These are phyloP conservation scores for Botryotinia convoluta DNA, from an alignment of 2,329 filamentous ascomycete genomes.

Conservation along the genomic window DNA sequence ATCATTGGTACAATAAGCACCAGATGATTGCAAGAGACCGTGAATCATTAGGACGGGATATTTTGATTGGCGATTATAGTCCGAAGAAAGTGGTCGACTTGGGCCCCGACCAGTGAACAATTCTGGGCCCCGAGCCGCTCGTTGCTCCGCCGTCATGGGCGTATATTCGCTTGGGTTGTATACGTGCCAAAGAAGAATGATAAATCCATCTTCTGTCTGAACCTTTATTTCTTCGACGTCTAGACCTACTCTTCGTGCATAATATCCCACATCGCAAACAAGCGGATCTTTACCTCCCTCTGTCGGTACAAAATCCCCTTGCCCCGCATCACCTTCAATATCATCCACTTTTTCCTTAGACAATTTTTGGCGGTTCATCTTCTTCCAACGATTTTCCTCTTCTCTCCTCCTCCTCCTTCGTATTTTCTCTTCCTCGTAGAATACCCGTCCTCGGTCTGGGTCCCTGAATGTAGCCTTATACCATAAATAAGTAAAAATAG, in stretches of 20 bases:
- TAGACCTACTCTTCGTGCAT: slow-evolving; percentile 81
- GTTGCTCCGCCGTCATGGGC: slow-evolving; percentile 48
- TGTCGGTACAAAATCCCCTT: slow-evolving; percentile 58
- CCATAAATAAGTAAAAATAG: slow-evolving; percentile 48
- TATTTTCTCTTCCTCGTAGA: slow-evolving; percentile 68
- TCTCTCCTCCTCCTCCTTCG: slow-evolving; percentile 56
- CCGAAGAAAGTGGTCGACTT: slow-evolving; percentile 39
- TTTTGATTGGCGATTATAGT: slow-evolving; percentile 43
- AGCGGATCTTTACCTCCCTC: slow-evolving; percentile 80
- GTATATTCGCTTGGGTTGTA: slow-evolving; percentile 77
- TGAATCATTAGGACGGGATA: slow-evolving; percentile 88
- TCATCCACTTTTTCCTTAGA: slow-evolving; percentile 37
- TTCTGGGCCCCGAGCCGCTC: slow-evolving; percentile 56
- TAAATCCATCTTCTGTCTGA: slow-evolving; percentile 90
- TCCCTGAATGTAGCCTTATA: slow-evolving; percentile 57
- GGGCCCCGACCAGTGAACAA: slow-evolving; percentile 53
- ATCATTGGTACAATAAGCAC: slow-evolving; percentile 87
- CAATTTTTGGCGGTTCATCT: slow-evolving; percentile 42
- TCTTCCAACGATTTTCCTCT: slow-evolving; percentile 61
- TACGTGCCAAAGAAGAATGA: slow-evolving; percentile 85
- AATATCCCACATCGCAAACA: slow-evolving; percentile 77
- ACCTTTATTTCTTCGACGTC: slow-evolving; percentile 82
- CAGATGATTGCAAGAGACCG: slow-evolving; percentile 81
- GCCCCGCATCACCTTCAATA: slow-evolving; percentile 45
- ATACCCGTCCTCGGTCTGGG: slow-evolving; percentile 60